These are phyloP conservation scores for Talaromyces proteolyticus DNA, from an alignment of 495 filamentous ascomycete genomes.

Conservation along the genomic window DNA sequence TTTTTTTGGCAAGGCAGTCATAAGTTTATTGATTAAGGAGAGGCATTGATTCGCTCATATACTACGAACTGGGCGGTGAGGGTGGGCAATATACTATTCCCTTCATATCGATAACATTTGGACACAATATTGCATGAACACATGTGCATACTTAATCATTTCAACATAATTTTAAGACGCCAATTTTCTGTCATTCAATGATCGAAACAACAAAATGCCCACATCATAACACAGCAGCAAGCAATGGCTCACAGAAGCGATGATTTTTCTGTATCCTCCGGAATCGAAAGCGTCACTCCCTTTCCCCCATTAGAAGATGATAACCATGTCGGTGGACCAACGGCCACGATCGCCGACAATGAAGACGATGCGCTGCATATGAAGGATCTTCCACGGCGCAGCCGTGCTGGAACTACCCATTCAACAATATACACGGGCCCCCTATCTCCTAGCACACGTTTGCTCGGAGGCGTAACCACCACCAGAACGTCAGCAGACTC, in stretches of 20 bases:
- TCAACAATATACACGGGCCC: background rate
- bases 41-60: too few species aligned
- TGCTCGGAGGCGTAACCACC: background rate
- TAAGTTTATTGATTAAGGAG: too few species aligned
- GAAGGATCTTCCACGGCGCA: background rate
- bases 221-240: background rate
- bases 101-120: too few species aligned
- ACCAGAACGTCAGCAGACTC: background rate
- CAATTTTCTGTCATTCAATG: too few species aligned
- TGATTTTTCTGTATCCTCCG: constrained; percentile 5
- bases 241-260: constrained; percentile 2
- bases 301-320: constrained; percentile 5
- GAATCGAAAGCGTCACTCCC: constrained; percentile 6
- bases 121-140: too few species aligned
- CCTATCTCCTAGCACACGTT: background rate
- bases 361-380: constrained; percentile 5
- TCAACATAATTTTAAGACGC: too few species aligned
- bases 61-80: too few species aligned
- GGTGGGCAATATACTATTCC: too few species aligned
- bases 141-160: too few species aligned
- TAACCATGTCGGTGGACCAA: background rate
- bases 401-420: background rate
- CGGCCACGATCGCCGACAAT: background rate
- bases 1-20: too few species aligned
- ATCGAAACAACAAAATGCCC: background rate